Percentiles rank a stretch among this genome's conserved stretches.
Evolutionary conservation across 371 early-diverging fungal species (phyloP).

Genomic region (Mortierella sp.): DNA sequence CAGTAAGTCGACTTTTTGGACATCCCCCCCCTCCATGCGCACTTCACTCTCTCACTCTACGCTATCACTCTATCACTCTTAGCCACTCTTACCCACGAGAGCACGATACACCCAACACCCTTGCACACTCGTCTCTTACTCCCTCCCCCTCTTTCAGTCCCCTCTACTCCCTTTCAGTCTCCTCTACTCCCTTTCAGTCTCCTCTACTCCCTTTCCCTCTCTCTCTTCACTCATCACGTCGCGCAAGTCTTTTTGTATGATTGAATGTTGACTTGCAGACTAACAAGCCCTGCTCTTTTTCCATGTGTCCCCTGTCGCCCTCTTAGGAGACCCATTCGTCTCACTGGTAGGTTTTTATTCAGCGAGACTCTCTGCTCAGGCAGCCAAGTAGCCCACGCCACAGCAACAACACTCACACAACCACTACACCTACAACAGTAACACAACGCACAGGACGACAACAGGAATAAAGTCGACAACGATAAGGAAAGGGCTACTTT

Average conservation of each 20-base stretch:
- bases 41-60: slow-evolving; percentile 2
- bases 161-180: background rate
- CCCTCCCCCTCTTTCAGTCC: background rate
- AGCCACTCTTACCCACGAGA: background rate
- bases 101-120: background rate
- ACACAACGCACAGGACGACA: background rate
- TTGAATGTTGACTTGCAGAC: background rate
- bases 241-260: background rate
- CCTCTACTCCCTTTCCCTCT: slow-evolving; percentile 33
- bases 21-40: background rate
- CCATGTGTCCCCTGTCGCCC: background rate
- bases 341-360: slow-evolving; percentile 36
- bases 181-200: background rate
- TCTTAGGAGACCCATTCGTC: slow-evolving; percentile 47
- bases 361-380: background rate
- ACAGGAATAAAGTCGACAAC: background rate
- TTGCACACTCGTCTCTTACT: background rate
- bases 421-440: background rate
- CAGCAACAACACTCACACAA: background rate
- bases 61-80: background rate
- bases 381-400: too few species aligned
- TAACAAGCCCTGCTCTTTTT: background rate
- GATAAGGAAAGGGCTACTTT: background rate
- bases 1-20: slow-evolving; percentile 34
- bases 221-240: slow-evolving; percentile 24